Base-by-base conservation (phyloP, 1,139 yeast species). In the Saccharomyces pastorianus region DNA sequence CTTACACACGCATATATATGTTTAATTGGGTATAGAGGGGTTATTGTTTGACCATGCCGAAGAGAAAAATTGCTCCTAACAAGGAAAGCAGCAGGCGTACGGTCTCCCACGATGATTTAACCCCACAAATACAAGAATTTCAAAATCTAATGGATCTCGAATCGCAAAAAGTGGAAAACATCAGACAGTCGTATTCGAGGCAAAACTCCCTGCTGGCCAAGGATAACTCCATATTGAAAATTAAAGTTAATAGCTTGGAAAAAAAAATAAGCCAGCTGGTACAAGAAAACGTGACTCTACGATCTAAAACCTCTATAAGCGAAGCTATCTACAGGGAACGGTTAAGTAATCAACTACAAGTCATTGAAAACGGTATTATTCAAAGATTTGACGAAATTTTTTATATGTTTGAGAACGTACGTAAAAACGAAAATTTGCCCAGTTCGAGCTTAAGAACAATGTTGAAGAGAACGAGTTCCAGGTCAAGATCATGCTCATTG, bases 201-300 rank as follows among this genome's bases (percentile, higher is more conserved):
- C 69, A 83, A 62, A 83, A 83, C 65, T 73, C 73, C 56, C 75
- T 79, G 20, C 67, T 84, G 44, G 85, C 86, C 0, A 77, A 76
- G 59, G 78, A 77, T 54, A 83, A 83, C 64, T 76, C 83, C 6
- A 65, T 75, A 25, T 70, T 84, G 65, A 71, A 77, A 70, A 63
- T 75, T 38, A 78, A 74, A 57, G 71, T 84, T 17, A 68, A 76
- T 1, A 81, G 77, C 28, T 67, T 84, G 67, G 88, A 84, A 63
- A 62, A 68, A 13, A 76, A 73, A 56, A 65, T 80, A 25, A 72
- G 77, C 47, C 77, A 74, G 25, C 66, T 79, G 56, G 74, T 79
- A 14, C 74, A 73, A 55, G 83, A 81, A 57, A 78, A 80, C 58
- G 69, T 78, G 48, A 61, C 63, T 8, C 58, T 77, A 20, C 68